A percentile compares a stretch with the other conserved stretches of the same genome.
phyloP scores from a whole-genome alignment of 2,329 filamentous ascomycete genomes.

The Pyrenophora graminea region DNA sequence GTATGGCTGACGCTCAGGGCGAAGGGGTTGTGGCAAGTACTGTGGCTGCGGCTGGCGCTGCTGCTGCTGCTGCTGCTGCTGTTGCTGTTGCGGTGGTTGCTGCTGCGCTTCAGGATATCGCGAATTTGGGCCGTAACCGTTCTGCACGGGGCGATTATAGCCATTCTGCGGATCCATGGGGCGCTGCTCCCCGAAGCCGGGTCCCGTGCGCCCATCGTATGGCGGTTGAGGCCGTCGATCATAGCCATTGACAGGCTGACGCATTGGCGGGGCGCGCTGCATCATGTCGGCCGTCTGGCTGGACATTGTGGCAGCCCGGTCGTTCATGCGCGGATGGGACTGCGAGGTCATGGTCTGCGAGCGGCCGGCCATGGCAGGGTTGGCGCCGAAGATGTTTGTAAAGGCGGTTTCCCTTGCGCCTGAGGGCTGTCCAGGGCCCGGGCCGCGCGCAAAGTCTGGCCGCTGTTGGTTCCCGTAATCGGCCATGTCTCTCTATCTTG shows the following conservation, averaged over 20 bases:
- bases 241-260: constrained; percentile 53
- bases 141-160: constrained; percentile 41
- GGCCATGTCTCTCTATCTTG: constrained; percentile 56
- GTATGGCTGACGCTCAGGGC: constrained; percentile 70
- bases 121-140: constrained; percentile 46
- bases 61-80: constrained; percentile 47
- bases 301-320: constrained; percentile 74
- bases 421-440: constrained; percentile 58
- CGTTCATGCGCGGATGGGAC: constrained; percentile 63
- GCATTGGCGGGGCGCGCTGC: constrained; percentile 67
- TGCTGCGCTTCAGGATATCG: constrained; percentile 42
- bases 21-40: constrained; percentile 63
- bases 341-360: constrained; percentile 95
- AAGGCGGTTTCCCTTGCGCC: constrained; percentile 90
- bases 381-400: constrained; percentile 92
- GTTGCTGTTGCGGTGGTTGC: constrained; percentile 30
- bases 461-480: constrained; percentile 67
- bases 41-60: constrained; percentile 57
- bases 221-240: constrained; percentile 40
- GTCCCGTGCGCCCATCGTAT: constrained; percentile 34
- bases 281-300: constrained; percentile 56
- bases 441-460: constrained; percentile 60
- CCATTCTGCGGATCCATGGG: constrained; percentile 32
- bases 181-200: constrained; percentile 34
- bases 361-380: constrained; percentile 72